phyloP scores from a whole-genome alignment of 345 rosid species.

The Eutrema yunnanense region DNA sequence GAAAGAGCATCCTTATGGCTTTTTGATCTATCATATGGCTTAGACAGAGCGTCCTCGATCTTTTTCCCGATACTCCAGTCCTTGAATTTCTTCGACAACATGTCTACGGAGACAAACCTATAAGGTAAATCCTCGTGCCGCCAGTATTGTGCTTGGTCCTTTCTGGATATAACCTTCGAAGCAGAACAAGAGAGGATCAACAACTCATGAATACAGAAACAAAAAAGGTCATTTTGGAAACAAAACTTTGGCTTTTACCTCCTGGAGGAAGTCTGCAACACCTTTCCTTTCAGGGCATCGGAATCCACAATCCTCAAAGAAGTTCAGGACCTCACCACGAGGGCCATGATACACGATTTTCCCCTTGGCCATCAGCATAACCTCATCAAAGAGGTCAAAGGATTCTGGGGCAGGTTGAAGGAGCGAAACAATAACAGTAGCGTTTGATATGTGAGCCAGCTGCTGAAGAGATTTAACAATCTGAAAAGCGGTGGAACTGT shows the following conservation, averaged over 20 bases:
- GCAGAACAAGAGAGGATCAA: neutral
- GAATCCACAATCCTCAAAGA: conserved; percentile 66
- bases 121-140: conserved; percentile 47
- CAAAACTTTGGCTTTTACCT: conserved; percentile 31
- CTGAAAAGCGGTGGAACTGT: conserved; percentile 80
- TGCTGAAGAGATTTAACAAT: conserved; percentile 73
- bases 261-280: conserved; percentile 80
- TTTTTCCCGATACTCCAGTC: conserved; percentile 57
- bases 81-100: conserved; percentile 63
- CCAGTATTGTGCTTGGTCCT: conserved; percentile 91
- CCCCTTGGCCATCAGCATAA: conserved; percentile 70
- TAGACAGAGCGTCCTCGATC: conserved; percentile 58
- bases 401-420: conserved; percentile 89
- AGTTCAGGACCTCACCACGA: conserved; percentile 47
- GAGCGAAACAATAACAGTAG: conserved; percentile 63
- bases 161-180: conserved; percentile 54
- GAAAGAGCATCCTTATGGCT: conserved; percentile 72
- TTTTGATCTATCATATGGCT: conserved; percentile 67
- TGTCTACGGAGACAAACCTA: conserved; percentile 47
- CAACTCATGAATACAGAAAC: neutral
- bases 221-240: neutral
- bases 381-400: conserved; percentile 65
- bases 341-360: conserved; percentile 75
- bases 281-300: conserved; percentile 77
- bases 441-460: conserved; percentile 45